Evolutionary conservation across 352 stramenopile genomes (phyloP), one percentile per base, ranked within the genome.

Genomic region (Phytopythium cucurbitacearum): DNA sequence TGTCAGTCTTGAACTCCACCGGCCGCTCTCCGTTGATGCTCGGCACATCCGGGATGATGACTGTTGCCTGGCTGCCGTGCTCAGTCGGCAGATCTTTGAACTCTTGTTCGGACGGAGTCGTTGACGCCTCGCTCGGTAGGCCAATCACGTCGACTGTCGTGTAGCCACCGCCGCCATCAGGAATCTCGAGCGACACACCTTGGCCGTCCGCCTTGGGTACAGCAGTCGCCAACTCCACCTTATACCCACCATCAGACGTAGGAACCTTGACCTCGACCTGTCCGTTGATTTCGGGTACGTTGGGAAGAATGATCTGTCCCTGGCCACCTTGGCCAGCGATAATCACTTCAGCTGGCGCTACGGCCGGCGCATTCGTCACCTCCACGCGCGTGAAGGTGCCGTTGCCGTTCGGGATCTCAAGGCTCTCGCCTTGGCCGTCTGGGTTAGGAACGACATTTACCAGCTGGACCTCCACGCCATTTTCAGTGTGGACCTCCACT

Each of bases 41-140:
- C 1, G 44, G 44, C 12, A 39, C 34, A 34, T 50, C 44, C 15
- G 44, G 44, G 44, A 50, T 39, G 34, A 50, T 50, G 44, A 50
- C 33, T 13, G 32, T 35, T 11, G 34, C 32, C 12, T 28, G 11
- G 21, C 44, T 39, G 33, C 21, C 34, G 5, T 34, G 11, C 11
- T 12, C 28, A 50, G 21, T 15, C 28, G 44, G 44, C 15, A 34
- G 12, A 12, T 39, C 12, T 12, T 34, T 35, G 8, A 50, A 15
- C 34, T 12, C 12, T 34, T 11, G 28, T 12, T 13, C 34, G n/a
- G 50, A 21, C 21, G 47, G 35, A 6, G 52, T 16, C 34, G 15
- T 12, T 4, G 15, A 11, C 34, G 34, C 15, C 5, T 12, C 21
- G 6, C 6, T 34, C 15, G 21, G 28, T 9, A 28, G 12, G 15